These are phyloP conservation scores for Gyrodon lividus DNA, from an alignment of 768 basidiomycete species.

Conservation along the genomic window DNA sequence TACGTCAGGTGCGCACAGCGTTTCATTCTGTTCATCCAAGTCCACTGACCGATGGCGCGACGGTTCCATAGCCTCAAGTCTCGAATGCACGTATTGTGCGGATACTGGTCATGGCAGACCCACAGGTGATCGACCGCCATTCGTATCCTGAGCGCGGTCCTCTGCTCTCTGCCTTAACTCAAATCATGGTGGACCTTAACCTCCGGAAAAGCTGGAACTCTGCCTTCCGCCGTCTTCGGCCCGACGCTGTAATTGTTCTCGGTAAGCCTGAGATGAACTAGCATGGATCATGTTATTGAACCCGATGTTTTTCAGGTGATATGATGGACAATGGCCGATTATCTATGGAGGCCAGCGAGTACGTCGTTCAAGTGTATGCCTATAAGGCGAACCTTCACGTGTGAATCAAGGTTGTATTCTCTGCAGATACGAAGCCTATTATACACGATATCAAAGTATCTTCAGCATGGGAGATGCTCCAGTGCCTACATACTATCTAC, in stretches of 20 bases:
- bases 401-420: constrained; percentile 7
- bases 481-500: constrained; percentile 66
- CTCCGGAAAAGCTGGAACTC: constrained; percentile 83
- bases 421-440: constrained; percentile 72
- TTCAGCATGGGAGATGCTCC: constrained; percentile 48
- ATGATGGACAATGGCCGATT: constrained; percentile 87
- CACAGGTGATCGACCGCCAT: constrained; percentile 75
- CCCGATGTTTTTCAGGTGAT: constrained; percentile 41
- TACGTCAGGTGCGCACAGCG: constrained; percentile 28
- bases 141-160: constrained; percentile 66
- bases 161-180: constrained; percentile 57
- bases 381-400: background rate
- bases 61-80: constrained; percentile 16
- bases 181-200: constrained; percentile 74
- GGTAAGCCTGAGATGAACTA: constrained; percentile 38
- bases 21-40: background rate
- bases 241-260: constrained; percentile 77
- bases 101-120: constrained; percentile 80
- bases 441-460: constrained; percentile 64
- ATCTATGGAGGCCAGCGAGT: constrained; percentile 67
- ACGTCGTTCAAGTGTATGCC: constrained; percentile 32
- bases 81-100: constrained; percentile 26
- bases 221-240: constrained; percentile 48
- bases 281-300: background rate
- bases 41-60: background rate